Base-by-base conservation (phyloP, 495 filamentous ascomycete species). In the Aspergillus carlsbadensis region DNA sequence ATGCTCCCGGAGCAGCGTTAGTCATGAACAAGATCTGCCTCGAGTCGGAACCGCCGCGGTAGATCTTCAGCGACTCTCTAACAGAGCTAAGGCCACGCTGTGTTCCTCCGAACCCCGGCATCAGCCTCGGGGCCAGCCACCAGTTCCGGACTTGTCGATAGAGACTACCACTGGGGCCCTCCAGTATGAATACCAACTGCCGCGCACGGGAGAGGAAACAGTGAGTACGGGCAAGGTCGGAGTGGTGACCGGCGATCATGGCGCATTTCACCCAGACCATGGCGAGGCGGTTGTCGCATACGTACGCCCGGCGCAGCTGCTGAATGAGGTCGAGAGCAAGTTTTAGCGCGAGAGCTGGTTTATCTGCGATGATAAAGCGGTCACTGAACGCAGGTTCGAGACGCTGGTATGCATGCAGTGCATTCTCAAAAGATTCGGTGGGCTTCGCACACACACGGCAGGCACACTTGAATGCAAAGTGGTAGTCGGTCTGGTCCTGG, bases 201-300 rank as follows among this genome's bases (percentile, higher is more conserved):
- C 34, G 45, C 10, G 57, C 57, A 13, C 40, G 47, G 5, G 14
- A 10, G 1, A 65, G 53, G 43, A 65, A 65, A 31, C 41, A 49
- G 1, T 46, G 7, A 5, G 59, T 54, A 14, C 63, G 56, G 0
- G 53, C 63, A 8, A 62, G 5, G 17, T 65, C 63, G 1, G 56
- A 60, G 35, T 65, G 63, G 18, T 49, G 50, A 3, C 31, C 56
- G 11, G 56, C 59, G 31, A 65, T 54, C 11, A 65, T 1, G 10
- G 52, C 63, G 21, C 59, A 62, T 15, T 59, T 52, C 2, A 20
- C 15, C 59, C 56, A 62, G 15, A 60, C 14, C 53, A 51, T 24
- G 5, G 50, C 33, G 2, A 58, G 4, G 0, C 59, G 56, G 14
- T 26, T 29, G 24, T 62, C 59, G 10, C 33, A 20, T 1, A 60